These are phyloP conservation scores for Lactarius evosmus DNA, from an alignment of 768 basidiomycete genomes.

Conservation along the genomic window DNA sequence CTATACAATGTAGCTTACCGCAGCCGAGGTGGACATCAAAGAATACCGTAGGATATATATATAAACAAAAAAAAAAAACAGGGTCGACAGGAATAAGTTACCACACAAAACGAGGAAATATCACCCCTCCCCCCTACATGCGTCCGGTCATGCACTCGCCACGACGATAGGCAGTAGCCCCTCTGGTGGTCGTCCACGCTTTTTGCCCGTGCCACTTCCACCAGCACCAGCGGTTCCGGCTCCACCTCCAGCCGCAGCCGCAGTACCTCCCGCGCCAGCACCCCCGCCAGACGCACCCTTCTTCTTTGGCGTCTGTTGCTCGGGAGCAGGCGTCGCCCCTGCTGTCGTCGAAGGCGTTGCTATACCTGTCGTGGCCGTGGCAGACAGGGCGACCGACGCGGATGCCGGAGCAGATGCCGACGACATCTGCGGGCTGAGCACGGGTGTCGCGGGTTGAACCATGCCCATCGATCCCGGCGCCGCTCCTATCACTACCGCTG, in stretches of 20 bases:
- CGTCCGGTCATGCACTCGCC: conserved; percentile 32
- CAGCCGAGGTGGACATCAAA: conserved; percentile 9
- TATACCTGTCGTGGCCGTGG: not conserved
- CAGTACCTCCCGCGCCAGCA: not conserved
- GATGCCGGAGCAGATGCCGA: not conserved
- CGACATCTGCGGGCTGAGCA: not conserved
- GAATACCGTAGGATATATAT: conserved; percentile 13
- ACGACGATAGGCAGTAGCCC: conserved; percentile 34
- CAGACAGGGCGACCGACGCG: not conserved
- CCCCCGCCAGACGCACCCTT: conserved; percentile 6
- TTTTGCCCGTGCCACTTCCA: conserved; percentile 23
- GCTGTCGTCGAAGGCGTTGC: not conserved
- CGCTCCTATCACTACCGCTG: not conserved
- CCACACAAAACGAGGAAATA: conserved; percentile 11
- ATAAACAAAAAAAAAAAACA: conserved; percentile 11
- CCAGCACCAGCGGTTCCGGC: not conserved
- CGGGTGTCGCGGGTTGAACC: conserved; percentile 1
- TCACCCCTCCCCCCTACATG: not conserved
- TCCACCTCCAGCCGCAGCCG: not conserved
- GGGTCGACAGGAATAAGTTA: conserved; percentile 25
- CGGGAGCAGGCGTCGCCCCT: not conserved
- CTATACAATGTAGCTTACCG: not conserved
- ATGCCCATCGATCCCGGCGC: not conserved
- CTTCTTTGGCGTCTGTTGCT: conserved; percentile 26
- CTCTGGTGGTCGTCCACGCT: conserved; percentile 29